Evolutionary conservation across 108 stramenopile genomes (phyloP), one percentile per base, ranked within the genome.

Genomic region (Pinguiococcus pyrenoidosus): DNA sequence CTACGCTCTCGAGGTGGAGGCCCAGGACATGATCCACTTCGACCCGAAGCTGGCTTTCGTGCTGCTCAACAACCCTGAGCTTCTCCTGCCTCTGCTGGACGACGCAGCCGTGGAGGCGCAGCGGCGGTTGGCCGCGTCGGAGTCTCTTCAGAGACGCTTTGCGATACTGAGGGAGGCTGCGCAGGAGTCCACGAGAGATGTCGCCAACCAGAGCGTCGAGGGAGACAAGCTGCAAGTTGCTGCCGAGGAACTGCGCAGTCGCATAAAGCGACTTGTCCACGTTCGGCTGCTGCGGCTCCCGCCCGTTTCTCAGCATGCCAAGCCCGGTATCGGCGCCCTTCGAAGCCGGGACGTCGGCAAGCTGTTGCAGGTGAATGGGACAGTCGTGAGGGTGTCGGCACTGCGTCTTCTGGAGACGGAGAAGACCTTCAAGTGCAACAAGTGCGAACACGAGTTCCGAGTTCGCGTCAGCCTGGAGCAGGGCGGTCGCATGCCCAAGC

Each of bases 351-450:
- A 88, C 54, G 83, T 92, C 0, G 87, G 83, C 20, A 78, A 70
- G 24, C 79, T 98, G 46, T 68, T 92, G 3, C 92, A 95, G 62
- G 46, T 99, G 5, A 66, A 56, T 46, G 96, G 96, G 12, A 95
- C 90, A 1, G 87, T 92, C 32, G 80, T 91, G 8, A 77, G 93
- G 14, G 70, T 86, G 2, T 74, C 79, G 2, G 72, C 81, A 5
- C 74, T 90, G 3, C 80, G 82, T 43, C 87, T 99, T 88, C 80
- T 92, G 61, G 91, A 98, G 65, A 59, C 72, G 18, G 52, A 72
- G 23, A 55, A 89, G 25, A 62, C 68, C 8, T 98, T 84, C 64
- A 60, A 62, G 46, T 98, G 1, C 30, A 30, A 6, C 29, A 81
- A 73, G 8, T 94, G 96, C 64, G 66, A 64, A 1, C 49, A 51